These are phyloP conservation scores for Crithidia thermophila DNA, from an alignment of 208 protist species.

Conservation along the genomic window DNA sequence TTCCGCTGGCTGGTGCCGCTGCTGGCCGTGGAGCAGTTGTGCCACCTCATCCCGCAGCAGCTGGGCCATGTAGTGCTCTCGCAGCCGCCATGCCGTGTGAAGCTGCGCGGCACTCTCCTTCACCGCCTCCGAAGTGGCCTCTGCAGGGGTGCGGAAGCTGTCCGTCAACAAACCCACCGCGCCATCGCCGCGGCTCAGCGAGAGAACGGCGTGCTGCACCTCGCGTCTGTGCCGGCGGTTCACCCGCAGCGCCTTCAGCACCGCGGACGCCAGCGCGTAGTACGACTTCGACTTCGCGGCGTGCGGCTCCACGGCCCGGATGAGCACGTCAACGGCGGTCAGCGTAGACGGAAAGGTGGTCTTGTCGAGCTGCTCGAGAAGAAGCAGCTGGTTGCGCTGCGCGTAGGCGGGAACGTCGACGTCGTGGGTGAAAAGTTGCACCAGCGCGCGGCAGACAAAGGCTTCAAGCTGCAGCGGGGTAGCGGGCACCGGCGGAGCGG, in stretches of 20 bases:
- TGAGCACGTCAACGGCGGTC: slow-evolving; percentile 51
- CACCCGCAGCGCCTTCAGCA: slow-evolving; percentile 59
- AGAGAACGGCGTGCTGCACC: slow-evolving; percentile 8
- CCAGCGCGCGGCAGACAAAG: slow-evolving; percentile 50
- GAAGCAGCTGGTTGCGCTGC: slow-evolving; percentile 66
- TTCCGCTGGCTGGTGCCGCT: slow-evolving; percentile 3
- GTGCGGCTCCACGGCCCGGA: slow-evolving; percentile 59
- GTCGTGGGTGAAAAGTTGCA: slow-evolving; percentile 54
- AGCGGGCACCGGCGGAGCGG: slow-evolving; percentile 9
- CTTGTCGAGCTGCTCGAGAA: slow-evolving; percentile 73
- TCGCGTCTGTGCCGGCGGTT: slow-evolving; percentile 27
- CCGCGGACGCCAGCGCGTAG: slow-evolving; percentile 70
- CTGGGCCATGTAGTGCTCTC: slow-evolving; percentile 54
- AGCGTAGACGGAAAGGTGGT: slow-evolving; percentile 54
- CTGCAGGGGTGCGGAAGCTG: not conserved
- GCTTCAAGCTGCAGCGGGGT: slow-evolving; percentile 66
- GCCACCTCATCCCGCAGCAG: slow-evolving; percentile 45
- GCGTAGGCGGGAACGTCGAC: slow-evolving; percentile 55
- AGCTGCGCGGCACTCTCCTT: slow-evolving; percentile 22
- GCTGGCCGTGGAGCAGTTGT: slow-evolving; percentile 18
- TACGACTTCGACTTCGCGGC: slow-evolving; percentile 55
- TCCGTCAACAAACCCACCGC: not conserved
- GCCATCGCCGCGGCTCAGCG: slow-evolving; percentile 15
- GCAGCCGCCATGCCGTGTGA: slow-evolving; percentile 37
- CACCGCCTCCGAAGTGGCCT: not conserved